phyloP scores from a whole-genome alignment of 2,329 filamentous ascomycete species.

The Dendrostoma leiphaemia region DNA sequence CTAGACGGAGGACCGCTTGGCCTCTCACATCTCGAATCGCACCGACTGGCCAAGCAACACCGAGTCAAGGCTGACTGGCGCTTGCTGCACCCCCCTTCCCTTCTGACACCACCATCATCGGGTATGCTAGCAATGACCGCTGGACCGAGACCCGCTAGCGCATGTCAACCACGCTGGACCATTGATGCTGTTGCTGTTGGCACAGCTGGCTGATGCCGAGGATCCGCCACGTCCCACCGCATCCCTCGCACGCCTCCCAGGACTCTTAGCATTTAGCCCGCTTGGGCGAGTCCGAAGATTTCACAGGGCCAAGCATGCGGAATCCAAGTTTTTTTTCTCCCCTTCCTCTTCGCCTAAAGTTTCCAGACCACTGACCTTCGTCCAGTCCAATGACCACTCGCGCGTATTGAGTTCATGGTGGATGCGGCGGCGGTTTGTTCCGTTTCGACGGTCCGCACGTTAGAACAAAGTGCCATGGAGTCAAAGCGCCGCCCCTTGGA shows the following conservation, averaged over 20 bases:
- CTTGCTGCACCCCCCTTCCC: neutral
- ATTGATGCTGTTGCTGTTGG: neutral
- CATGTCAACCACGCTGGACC: no score
- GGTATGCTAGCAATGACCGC: conserved; percentile 7
- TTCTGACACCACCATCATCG: conserved; percentile 11
- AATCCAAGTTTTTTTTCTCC: conserved; percentile 10
- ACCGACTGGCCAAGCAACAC: conserved; percentile 6
- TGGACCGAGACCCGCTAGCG: neutral
- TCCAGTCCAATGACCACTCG: no score
- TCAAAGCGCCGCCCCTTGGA: neutral
- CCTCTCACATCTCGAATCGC: conserved; percentile 4
- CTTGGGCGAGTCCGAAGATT: conserved; percentile 4
- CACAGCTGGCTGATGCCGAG: no score
- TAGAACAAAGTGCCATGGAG: neutral
- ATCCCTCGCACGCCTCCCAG: conserved; percentile 1
- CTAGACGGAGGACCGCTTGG: neutral
- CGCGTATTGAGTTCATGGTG: no score
- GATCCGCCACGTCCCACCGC: no score
- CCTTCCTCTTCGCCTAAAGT: neutral
- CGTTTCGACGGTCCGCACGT: neutral
- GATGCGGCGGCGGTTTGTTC: neutral
- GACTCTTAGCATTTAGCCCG: conserved; percentile 6
- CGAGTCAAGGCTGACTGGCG: conserved; percentile 3
- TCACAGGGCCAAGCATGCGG: conserved; percentile 1
- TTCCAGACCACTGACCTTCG: no score